These are phyloP conservation scores for Ogataea henricii DNA, from an alignment of 805 yeast genomes.

Conservation along the genomic window DNA sequence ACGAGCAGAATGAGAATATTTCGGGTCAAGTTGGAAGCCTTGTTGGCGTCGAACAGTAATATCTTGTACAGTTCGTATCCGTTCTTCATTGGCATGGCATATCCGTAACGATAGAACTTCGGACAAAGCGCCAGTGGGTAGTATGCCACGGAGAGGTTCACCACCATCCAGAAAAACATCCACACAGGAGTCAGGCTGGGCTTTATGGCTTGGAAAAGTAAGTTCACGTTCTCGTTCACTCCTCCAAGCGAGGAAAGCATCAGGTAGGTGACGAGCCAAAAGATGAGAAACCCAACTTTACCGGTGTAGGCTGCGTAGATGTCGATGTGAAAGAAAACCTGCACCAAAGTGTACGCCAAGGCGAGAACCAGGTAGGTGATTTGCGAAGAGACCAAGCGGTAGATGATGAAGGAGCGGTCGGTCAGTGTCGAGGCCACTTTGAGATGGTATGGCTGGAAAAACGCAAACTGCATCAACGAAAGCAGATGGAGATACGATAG, in stretches of 20 bases:
- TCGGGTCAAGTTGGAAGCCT: slow-evolving; percentile 55
- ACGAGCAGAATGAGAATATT: slow-evolving; percentile 57
- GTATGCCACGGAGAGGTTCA: slow-evolving; percentile 65
- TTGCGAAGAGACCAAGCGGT: slow-evolving; percentile 52
- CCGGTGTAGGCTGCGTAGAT: slow-evolving; percentile 57
- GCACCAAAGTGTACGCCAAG: slow-evolving; percentile 57
- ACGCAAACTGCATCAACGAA: slow-evolving; percentile 65
- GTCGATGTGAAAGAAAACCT: slow-evolving; percentile 65
- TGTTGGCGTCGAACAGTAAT: slow-evolving; percentile 55
- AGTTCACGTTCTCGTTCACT: slow-evolving; percentile 62
- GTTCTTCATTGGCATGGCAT: slow-evolving; percentile 64
- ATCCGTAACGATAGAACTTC: slow-evolving; percentile 62
- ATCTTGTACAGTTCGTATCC: slow-evolving; percentile 59
- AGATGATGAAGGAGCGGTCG: slow-evolving; percentile 47
- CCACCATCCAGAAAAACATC: slow-evolving; percentile 67
- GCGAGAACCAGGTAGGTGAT: slow-evolving; percentile 54
- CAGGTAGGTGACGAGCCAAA: slow-evolving; percentile 64
- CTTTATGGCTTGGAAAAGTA: slow-evolving; percentile 46
- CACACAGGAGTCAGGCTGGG: slow-evolving; percentile 68
- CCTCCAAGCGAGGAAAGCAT: slow-evolving; percentile 72
- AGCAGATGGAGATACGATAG: slow-evolving; percentile 64
- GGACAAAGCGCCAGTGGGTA: slow-evolving; percentile 57
- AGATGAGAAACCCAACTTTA: slow-evolving; percentile 63
- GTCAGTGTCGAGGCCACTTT: slow-evolving; percentile 49
- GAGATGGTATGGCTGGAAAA: slow-evolving; percentile 56